phyloP scores from a whole-genome alignment of 129 eudicot species.

The Erigeron canadensis region DNA sequence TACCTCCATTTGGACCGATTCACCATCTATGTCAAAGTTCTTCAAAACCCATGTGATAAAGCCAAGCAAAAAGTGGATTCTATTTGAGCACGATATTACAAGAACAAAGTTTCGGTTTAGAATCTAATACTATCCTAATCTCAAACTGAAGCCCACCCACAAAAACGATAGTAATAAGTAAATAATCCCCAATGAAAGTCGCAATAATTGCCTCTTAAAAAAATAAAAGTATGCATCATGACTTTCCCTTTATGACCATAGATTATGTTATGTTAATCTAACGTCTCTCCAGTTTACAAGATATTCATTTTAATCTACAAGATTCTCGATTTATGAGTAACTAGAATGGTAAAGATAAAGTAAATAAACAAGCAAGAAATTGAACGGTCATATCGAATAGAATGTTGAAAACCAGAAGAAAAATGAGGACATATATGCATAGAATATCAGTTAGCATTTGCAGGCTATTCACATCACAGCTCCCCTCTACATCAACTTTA shows the following conservation, averaged over 20 bases:
- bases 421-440: conserved; percentile 24
- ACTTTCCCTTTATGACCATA: conserved; percentile 30
- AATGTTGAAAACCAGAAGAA: conserved; percentile 53
- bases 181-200: conserved; percentile 23
- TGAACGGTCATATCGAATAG: conserved; percentile 55
- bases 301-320: not conserved
- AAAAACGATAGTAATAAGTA: conserved; percentile 14
- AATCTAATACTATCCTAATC: conserved; percentile 40
- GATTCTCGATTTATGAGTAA: not conserved
- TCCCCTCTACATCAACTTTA: conserved; percentile 41
- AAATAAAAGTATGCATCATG: conserved; percentile 14
- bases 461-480: conserved; percentile 30
- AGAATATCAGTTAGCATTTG: conserved; percentile 58
- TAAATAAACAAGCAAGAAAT: conserved; percentile 13
- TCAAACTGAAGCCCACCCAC: conserved; percentile 41
- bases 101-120: conserved; percentile 27
- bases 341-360: conserved; percentile 10
- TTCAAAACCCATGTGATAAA: conserved; percentile 37
- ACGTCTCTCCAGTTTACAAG: not conserved
- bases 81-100: conserved; percentile 32
- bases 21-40: conserved; percentile 20
- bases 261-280: conserved; percentile 7
- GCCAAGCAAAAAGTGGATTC: conserved; percentile 41
- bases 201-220: conserved; percentile 4
- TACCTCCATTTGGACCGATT: conserved; percentile 30